Base-by-base conservation (phyloP, 441 rosid species). In the Kokia cookei region DNA sequence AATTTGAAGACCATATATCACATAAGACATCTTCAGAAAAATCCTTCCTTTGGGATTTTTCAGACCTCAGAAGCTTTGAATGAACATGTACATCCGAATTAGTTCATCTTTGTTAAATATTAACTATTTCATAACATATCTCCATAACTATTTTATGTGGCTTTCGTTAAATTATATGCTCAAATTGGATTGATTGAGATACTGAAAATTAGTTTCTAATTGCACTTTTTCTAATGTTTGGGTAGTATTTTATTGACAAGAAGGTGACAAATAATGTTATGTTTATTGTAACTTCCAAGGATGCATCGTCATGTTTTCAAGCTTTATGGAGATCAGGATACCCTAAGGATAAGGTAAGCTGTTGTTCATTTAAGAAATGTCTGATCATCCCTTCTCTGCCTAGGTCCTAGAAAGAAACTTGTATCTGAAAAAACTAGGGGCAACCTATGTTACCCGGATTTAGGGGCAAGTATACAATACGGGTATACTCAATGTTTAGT, bases 11-110 rank as follows among this genome's bases (percentile, higher is more conserved):
- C 73, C 70, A 17, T 87, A 78, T 78, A 78, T 78, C 87, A 75
- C 80, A 72, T 27, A 71, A 35, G 62, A 72, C 81, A 64, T 82
- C 77, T 77, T 87, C 89, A 68, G 86, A 87, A 37, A 85, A 88
- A 73, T 85, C 86, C 50, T 82, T 75, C 14, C 79, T 89, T 29
- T 83, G 85, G 82, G 73, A 60, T 72, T 60, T 71, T 75, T 71
- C 73, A 55, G 35, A 69, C 66, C n/a, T 59, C 15, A 2, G 71
- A 78, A 50, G 57, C 53, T 65, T 53, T 75, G 22, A 29, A 32
- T 26, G 11, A 22, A 40, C 19, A 19, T 14, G 12, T 58, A 60
- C 40, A 73, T 15, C 65, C 75, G 57, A 74, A 61, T 8, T 26
- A 43, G n/a, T 53, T 55, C 57, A 13, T 48, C 24, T 65, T 67